These are phyloP conservation scores for Rhizoclosmatium globosum DNA, from an alignment of 192 early-diverging fungal species.

Conservation along the genomic window DNA sequence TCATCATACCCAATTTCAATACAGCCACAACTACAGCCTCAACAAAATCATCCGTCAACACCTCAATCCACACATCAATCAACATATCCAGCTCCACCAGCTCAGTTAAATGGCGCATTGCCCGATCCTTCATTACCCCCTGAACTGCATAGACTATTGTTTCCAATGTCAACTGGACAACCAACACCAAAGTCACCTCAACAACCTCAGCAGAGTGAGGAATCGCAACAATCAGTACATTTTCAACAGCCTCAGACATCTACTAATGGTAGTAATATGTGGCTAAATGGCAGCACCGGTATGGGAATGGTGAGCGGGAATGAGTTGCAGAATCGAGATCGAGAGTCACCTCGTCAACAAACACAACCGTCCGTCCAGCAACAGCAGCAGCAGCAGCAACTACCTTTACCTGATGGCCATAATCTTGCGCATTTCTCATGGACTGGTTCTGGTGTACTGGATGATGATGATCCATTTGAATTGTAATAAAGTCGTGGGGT, in stretches of 20 bases:
- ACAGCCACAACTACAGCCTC: not conserved
- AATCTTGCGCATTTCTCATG: not conserved
- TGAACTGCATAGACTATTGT: no score
- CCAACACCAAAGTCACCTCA: no score
- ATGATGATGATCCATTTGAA: not conserved
- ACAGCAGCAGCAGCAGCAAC: slow-evolving; percentile 9
- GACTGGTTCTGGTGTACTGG: not conserved
- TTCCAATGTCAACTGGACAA: no score
- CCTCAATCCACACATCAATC: not conserved
- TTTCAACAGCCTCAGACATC: not conserved
- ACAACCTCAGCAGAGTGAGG: no score
- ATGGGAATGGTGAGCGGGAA: not conserved
- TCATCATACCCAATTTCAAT: not conserved
- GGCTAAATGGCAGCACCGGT: not conserved
- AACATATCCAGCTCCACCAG: no score
- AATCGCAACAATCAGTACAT: not conserved
- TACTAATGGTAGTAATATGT: not conserved
- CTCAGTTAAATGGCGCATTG: no score
- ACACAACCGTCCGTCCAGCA: not conserved
- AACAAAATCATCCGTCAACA: not conserved
- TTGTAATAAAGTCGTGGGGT: not conserved
- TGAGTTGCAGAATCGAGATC: not conserved
- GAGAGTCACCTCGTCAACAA: not conserved
- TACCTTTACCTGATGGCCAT: not conserved
- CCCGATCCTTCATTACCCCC: no score